phyloP scores from a whole-genome alignment of 495 filamentous ascomycete genomes.

The Trichocladium uniseriatum region DNA sequence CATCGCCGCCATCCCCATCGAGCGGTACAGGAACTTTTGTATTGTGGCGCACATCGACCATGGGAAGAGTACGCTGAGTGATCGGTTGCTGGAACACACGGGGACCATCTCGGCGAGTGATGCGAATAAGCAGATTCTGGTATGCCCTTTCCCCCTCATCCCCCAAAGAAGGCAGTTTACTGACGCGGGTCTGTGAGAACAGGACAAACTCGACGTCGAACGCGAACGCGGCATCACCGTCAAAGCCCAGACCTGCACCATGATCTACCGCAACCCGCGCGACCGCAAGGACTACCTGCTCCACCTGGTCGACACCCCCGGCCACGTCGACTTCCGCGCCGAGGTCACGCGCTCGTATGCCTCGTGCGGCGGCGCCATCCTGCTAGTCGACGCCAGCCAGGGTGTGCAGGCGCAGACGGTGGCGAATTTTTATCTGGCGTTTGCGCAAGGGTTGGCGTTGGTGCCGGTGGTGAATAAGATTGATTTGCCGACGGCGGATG shows the following conservation, averaged over 20 bases:
- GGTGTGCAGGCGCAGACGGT: conserved; percentile 92
- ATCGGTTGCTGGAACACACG: conserved; percentile 87
- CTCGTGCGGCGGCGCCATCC: conserved; percentile 83
- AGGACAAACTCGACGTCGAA: conserved; percentile 93
- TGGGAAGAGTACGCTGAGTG: conserved; percentile 90
- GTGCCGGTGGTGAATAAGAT: conserved; percentile 96
- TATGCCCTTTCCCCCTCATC: conserved; percentile 1
- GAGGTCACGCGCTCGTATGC: conserved; percentile 94
- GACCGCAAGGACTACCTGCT: conserved; percentile 81
- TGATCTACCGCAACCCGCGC: conserved; percentile 70
- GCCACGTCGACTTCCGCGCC: conserved; percentile 94
- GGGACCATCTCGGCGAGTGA: conserved; percentile 76
- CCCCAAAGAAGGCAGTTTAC: no score
- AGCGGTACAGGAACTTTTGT: conserved; percentile 92
- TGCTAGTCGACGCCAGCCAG: conserved; percentile 89
- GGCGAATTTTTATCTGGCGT: conserved; percentile 95
- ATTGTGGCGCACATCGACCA: conserved; percentile 99
- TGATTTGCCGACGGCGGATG: conserved; percentile 79
- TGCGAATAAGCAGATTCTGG: conserved; percentile 83
- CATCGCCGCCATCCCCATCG: conserved; percentile 80
- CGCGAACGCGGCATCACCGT: conserved; percentile 94
- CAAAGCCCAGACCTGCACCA: conserved; percentile 96
- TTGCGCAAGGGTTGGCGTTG: conserved; percentile 76
- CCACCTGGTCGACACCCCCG: conserved; percentile 93
- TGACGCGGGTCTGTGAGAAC: no score